Conservation (phyloP, 2,329 filamentous ascomycete genomes). For the Bipolaris gigantea region DNA sequence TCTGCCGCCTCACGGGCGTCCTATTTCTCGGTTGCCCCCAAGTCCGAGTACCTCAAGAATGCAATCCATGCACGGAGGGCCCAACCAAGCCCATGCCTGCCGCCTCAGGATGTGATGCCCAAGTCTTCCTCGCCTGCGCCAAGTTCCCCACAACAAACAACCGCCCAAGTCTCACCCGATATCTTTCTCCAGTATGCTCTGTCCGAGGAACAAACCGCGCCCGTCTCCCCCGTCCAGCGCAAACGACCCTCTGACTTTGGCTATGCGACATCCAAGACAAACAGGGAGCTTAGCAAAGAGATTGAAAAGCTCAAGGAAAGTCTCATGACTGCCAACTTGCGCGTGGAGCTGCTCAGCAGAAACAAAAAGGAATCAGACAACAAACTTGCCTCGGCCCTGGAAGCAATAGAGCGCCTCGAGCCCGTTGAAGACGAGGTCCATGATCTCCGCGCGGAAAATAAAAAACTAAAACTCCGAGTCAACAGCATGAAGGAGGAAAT, state of each 20-base stretch:
- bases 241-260: slow-evolving; percentile 31
- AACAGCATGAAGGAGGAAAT: slow-evolving; percentile 27
- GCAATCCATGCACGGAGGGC: slow-evolving; percentile 38
- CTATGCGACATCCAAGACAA: slow-evolving; percentile 30
- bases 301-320: slow-evolving; percentile 29
- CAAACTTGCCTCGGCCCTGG: slow-evolving; percentile 25
- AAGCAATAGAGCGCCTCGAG: slow-evolving; percentile 33
- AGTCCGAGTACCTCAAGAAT: slow-evolving; percentile 39
- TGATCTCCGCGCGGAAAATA: slow-evolving; percentile 33
- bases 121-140: slow-evolving; percentile 6
- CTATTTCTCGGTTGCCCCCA: slow-evolving; percentile 32
- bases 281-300: slow-evolving; percentile 33
- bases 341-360: slow-evolving; percentile 35
- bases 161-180: slow-evolving; percentile 18
- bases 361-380: slow-evolving; percentile 37
- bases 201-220: slow-evolving; percentile 34
- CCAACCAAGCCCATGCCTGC: slow-evolving; percentile 22
- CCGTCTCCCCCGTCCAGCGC: slow-evolving; percentile 33
- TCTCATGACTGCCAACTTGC: slow-evolving; percentile 38
- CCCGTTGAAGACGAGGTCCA: slow-evolving; percentile 29
- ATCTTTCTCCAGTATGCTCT: slow-evolving; percentile 33
- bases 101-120: slow-evolving; percentile 12
- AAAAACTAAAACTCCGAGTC: slow-evolving; percentile 22
- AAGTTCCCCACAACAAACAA: slow-evolving; percentile 7
- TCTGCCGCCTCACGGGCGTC: slow-evolving; percentile 16